phyloP scores from a whole-genome alignment of 1,139 yeast species.

The Lodderomyces jiufengensis region DNA sequence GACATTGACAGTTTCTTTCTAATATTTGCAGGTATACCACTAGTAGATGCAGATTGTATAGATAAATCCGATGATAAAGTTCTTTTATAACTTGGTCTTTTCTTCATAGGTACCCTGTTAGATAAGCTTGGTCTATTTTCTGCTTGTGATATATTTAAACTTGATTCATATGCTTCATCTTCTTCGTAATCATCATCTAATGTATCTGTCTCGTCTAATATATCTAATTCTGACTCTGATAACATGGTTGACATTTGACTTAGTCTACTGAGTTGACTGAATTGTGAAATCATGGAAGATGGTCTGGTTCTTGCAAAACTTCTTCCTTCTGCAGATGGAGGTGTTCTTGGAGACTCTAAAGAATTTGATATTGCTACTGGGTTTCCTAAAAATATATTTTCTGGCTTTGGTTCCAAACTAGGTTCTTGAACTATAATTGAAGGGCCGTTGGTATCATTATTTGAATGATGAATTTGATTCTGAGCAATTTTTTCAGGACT shows the following conservation, averaged over 20 bases:
- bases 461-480: background rate
- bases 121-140: constrained; percentile 6
- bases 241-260: constrained; percentile 56
- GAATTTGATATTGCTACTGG: background rate
- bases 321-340: constrained; percentile 11
- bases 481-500: constrained; percentile 4
- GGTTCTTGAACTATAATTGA: background rate
- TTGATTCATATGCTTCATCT: constrained; percentile 27
- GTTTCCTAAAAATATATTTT: background rate
- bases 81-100: constrained; percentile 34
- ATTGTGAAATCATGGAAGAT: constrained; percentile 62
- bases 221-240: constrained; percentile 44
- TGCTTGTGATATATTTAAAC: constrained; percentile 28
- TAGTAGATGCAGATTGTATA: constrained; percentile 31
- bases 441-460: background rate
- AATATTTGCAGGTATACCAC: constrained; percentile 18
- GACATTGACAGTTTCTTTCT: constrained; percentile 29
- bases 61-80: constrained; percentile 38
- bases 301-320: constrained; percentile 44
- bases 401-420: background rate
- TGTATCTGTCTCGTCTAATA: constrained; percentile 45
- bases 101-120: constrained; percentile 11
- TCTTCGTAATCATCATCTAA: constrained; percentile 42
- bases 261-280: constrained; percentile 51
- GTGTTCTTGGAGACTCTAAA: constrained; percentile 11